These are phyloP conservation scores for Arxiozyma telluris DNA, from an alignment of 1,139 yeast species.

Conservation along the genomic window DNA sequence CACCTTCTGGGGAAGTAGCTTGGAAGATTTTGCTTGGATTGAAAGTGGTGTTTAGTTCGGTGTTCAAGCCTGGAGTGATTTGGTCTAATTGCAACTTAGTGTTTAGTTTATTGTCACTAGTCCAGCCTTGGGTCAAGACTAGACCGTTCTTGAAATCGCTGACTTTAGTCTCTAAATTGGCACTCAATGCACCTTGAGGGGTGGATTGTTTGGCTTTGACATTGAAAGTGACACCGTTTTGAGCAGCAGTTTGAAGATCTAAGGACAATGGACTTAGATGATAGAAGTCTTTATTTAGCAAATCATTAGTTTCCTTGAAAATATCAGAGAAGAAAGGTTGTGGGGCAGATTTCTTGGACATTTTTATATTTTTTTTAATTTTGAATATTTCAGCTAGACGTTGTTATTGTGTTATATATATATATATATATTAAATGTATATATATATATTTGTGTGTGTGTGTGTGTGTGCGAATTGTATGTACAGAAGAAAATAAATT, in stretches of 20 bases:
- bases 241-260: constrained; percentile 89
- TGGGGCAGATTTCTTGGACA: neutral
- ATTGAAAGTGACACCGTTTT: constrained; percentile 93
- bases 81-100: constrained; percentile 91
- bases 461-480: too few species aligned
- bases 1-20: constrained; percentile 33
- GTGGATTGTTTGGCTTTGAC: constrained; percentile 84
- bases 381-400: too few species aligned
- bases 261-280: constrained; percentile 82
- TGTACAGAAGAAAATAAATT: too few species aligned
- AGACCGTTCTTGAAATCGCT: constrained; percentile 89
- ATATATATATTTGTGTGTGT: too few species aligned
- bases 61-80: constrained; percentile 91
- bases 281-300: constrained; percentile 86
- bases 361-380: too few species aligned
- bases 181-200: constrained; percentile 75
- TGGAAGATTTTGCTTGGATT: constrained; percentile 41
- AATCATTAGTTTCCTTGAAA: constrained; percentile 82
- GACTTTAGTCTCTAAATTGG: constrained; percentile 87
- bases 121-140: constrained; percentile 96
- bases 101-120: constrained; percentile 72
- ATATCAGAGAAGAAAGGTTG: constrained; percentile 66
- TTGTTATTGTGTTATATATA: too few species aligned
- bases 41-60: constrained; percentile 82
- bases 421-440: too few species aligned